Conservation (phyloP, 768 basidiomycete species). For the Leccinum fibrillosum region DNA sequence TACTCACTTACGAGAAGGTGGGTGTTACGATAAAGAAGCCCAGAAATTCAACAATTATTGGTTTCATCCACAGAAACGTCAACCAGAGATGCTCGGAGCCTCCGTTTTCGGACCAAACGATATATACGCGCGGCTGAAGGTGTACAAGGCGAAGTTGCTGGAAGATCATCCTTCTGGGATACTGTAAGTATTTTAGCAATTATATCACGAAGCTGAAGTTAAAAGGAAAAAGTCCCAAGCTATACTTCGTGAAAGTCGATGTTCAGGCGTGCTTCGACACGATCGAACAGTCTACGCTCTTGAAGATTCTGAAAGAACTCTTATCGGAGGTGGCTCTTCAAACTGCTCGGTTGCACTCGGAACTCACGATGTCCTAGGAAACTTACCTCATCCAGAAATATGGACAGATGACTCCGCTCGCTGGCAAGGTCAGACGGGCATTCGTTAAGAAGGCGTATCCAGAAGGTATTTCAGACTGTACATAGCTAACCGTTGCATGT, state of each 20-base stretch:
- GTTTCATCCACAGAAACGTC: conserved; percentile 46
- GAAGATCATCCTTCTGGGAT: conserved; percentile 36
- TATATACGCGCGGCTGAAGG: conserved; percentile 70
- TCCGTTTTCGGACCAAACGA: conserved; percentile 84
- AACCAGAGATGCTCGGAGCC: conserved; percentile 66
- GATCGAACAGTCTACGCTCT: conserved; percentile 82
- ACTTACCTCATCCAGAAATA: conserved; percentile 68
- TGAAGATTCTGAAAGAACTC: conserved; percentile 70
- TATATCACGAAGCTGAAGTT: not conserved
- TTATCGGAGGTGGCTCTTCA: conserved; percentile 58
- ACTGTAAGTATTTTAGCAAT: conserved; percentile 43
- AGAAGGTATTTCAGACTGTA: conserved; percentile 44
- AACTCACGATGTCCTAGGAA: conserved; percentile 46
- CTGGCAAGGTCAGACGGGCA: conserved; percentile 54
- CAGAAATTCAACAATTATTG: not conserved
- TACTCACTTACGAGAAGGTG: conserved; percentile 87
- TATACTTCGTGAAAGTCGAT: conserved; percentile 97
- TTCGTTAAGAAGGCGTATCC: conserved; percentile 63
- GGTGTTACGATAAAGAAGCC: not conserved
- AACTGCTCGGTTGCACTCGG: not conserved
- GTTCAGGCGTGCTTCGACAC: conserved; percentile 97
- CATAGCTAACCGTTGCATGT: not conserved
- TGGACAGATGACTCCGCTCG: conserved; percentile 56
- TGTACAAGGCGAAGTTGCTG: conserved; percentile 56
- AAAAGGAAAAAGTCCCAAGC: conserved; percentile 58